These are phyloP conservation scores for Apiotrichum gracile DNA, from an alignment of 1,284 basidiomycete genomes.

Conservation along the genomic window DNA sequence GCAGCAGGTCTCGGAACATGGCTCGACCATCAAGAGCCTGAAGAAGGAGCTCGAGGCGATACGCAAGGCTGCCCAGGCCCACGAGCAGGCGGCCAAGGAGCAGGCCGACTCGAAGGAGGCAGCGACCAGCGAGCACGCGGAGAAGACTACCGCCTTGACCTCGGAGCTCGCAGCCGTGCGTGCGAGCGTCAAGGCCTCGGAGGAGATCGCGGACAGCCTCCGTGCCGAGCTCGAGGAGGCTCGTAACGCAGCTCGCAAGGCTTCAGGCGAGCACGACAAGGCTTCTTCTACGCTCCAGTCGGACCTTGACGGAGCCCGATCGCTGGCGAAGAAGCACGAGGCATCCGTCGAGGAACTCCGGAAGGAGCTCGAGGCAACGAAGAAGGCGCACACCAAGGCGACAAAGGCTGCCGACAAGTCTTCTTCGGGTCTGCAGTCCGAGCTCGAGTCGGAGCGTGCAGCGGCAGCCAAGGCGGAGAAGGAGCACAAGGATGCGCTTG, in stretches of 20 bases:
- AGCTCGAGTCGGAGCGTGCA: neutral
- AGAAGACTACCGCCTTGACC: neutral
- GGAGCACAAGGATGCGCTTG: neutral
- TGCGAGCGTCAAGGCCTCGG: neutral
- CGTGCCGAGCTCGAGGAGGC: neutral
- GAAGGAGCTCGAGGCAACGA: slow-evolving; percentile 5
- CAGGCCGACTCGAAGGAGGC: neutral
- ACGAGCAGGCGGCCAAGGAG: slow-evolving; percentile 4
- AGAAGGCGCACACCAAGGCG: neutral
- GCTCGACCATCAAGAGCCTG: slow-evolving; percentile 2
- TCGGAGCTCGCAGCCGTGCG: slow-evolving; percentile 3
- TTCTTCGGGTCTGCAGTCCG: neutral
- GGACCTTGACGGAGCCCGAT: neutral
- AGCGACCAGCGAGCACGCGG: neutral
- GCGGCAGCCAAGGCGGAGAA: neutral
- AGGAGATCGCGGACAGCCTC: slow-evolving; percentile 6
- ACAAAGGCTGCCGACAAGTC: neutral
- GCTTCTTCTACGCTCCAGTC: neutral
- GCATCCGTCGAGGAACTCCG: neutral
- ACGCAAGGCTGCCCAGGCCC: neutral
- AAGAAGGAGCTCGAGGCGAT: slow-evolving; percentile 3
- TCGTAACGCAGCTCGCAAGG: slow-evolving; percentile 2
- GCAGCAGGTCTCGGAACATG: slow-evolving; percentile 3
- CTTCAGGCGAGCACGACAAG: slow-evolving; percentile 3
- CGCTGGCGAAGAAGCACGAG: slow-evolving; percentile 5